A percentile compares a stretch with the other conserved stretches of the same genome.
Evolutionary conservation across 176 grass and related monocot species (phyloP).

Genomic region (bread wheat (Triticum aestivum)): IWGSC_CS_RefSeq_v2.1 NC_057799.1:507651528-507652027

Average conservation of each 20-base stretch:
- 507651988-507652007: conserved; percentile 70
- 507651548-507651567: no score
- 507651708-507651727: no score
- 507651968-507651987: conserved; percentile 80
- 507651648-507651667: no score
- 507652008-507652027: conserved; percentile 92
- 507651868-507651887: background rate
- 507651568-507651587: no score
- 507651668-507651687: no score
- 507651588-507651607: no score
- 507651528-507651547: no score
- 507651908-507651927: background rate
- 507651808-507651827: conserved; percentile 88
- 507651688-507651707: no score
- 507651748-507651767: no score
- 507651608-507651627: no score
- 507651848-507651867: conserved; percentile 90
- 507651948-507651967: background rate
- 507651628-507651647: no score
- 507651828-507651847: conserved; percentile 86
- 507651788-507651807: conserved; percentile 77
- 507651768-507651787: conserved; percentile 39
- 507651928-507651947: background rate
- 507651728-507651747: no score
- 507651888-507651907: background rate